Evolutionary conservation across 768 basidiomycete species (phyloP).

Genomic region (Phanerodontia chrysosporium): DNA sequence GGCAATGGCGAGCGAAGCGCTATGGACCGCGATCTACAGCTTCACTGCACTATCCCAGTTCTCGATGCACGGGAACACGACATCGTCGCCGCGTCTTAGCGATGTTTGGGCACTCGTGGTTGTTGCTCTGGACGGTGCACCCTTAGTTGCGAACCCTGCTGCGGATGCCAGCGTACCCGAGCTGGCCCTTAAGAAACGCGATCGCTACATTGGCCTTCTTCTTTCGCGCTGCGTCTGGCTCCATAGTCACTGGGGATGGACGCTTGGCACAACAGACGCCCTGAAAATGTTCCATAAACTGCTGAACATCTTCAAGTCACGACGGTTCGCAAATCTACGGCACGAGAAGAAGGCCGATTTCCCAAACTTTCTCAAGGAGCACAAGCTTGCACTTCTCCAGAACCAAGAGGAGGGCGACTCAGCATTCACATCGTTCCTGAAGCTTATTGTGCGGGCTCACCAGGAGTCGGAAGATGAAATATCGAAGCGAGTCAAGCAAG

Average conservation of each 20-base stretch:
- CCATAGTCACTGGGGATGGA: slow-evolving; percentile 76
- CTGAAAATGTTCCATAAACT: slow-evolving; percentile 58
- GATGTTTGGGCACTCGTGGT: slow-evolving; percentile 66
- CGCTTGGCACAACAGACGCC: slow-evolving; percentile 38
- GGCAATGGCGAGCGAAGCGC: slow-evolving; percentile 50
- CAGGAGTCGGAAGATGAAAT: slow-evolving; percentile 26
- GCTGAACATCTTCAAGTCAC: slow-evolving; percentile 68
- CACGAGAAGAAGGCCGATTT: slow-evolving; percentile 54
- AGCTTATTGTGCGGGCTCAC: slow-evolving; percentile 68
- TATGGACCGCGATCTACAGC: slow-evolving; percentile 70
- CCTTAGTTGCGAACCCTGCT: slow-evolving; percentile 44
- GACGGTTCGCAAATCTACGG: slow-evolving; percentile 70
- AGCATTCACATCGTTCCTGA: slow-evolving; percentile 75
- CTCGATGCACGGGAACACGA: slow-evolving; percentile 47
- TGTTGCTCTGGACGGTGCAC: slow-evolving; percentile 54
- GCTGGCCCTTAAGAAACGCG: slow-evolving; percentile 47
- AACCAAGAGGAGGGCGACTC: slow-evolving; percentile 55
- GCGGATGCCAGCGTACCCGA: slow-evolving; percentile 36
- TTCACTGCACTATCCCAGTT: slow-evolving; percentile 80
- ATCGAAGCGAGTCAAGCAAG: slow-evolving; percentile 33
- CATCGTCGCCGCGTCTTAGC: slow-evolving; percentile 36
- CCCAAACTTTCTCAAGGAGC: slow-evolving; percentile 62
- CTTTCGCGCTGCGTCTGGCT: slow-evolving; percentile 72
- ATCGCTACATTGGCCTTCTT: slow-evolving; percentile 67
- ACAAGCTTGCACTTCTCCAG: slow-evolving; percentile 50